These are phyloP conservation scores for Lizanozyma gosingica DNA, from an alignment of 1,139 yeast species.

Conservation along the genomic window DNA sequence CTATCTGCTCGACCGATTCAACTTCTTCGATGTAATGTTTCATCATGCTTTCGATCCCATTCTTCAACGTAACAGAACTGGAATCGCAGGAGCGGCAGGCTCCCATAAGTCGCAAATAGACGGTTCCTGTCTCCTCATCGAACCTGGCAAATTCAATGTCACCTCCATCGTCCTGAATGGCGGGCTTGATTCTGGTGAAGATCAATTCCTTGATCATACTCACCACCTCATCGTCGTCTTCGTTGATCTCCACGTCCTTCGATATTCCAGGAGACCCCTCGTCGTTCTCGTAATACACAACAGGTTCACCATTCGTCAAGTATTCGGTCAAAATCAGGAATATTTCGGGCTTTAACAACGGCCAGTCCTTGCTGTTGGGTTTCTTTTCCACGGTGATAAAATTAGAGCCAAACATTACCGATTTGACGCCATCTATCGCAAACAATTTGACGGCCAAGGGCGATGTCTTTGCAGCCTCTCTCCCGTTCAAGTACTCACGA, in stretches of 20 bases:
- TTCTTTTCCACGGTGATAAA: constrained; percentile 81
- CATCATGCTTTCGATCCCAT: constrained; percentile 79
- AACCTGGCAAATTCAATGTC: constrained; percentile 67
- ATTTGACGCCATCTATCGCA: constrained; percentile 41
- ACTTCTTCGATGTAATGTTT: constrained; percentile 82
- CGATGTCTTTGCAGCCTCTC: constrained; percentile 44
- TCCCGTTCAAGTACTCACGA: constrained; percentile 43
- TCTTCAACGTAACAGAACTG: constrained; percentile 67
- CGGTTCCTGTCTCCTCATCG: constrained; percentile 61
- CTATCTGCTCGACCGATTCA: constrained; percentile 59
- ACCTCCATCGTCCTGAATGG: constrained; percentile 76
- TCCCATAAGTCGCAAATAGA: constrained; percentile 67
- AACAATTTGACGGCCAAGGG: constrained; percentile 48
- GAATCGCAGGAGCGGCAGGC: constrained; percentile 78
- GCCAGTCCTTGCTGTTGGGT: constrained; percentile 50
- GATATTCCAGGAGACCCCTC: neutral
- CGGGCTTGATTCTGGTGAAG: constrained; percentile 56
- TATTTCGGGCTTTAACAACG: constrained; percentile 77
- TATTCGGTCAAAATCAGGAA: constrained; percentile 79
- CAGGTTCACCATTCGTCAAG: constrained; percentile 65
- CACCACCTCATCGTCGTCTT: constrained; percentile 43
- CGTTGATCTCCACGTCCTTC: constrained; percentile 13
- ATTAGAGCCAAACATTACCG: constrained; percentile 47
- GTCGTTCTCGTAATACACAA: constrained; percentile 26
- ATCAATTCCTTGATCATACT: constrained; percentile 53